Conservation (phyloP, 75 land plant genomes). For the Selaginella moellendorffii region DNA sequence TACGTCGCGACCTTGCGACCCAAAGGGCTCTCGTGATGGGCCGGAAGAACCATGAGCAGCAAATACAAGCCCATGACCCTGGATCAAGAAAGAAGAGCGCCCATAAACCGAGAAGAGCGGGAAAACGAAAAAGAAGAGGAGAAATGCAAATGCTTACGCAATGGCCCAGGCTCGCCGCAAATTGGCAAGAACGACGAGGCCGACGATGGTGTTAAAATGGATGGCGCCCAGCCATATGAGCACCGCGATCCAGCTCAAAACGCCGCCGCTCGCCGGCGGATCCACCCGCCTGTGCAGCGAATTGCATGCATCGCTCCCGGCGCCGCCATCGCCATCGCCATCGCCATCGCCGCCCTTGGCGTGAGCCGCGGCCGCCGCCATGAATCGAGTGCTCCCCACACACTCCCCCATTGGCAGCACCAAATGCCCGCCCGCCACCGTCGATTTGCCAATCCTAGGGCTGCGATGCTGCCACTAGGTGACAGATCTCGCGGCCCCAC, state of each 20-base stretch:
- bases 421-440: too few relatives aligned
- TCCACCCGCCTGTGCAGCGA: too few relatives aligned
- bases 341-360: too few relatives aligned
- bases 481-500: too few relatives aligned
- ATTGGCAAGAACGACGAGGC: constrained; percentile 4
- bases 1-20: constrained; percentile 17
- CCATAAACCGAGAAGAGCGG: not conserved
- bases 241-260: not conserved
- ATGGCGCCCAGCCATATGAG: constrained; percentile 5
- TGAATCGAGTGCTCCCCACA: too few relatives aligned
- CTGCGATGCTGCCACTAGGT: too few relatives aligned
- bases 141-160: not conserved
- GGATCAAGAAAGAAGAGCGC: not conserved
- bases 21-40: constrained; percentile 10
- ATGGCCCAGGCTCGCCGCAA: not conserved
- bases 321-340: too few relatives aligned
- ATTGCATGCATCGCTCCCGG: too few relatives aligned
- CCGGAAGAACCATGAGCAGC: constrained; percentile 18
- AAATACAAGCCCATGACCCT: constrained; percentile 14
- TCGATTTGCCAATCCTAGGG: too few relatives aligned
- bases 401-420: too few relatives aligned
- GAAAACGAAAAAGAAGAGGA: not conserved
- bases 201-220: constrained; percentile 4
- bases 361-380: too few relatives aligned
- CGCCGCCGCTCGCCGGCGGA: too few relatives aligned